These are phyloP conservation scores for Diaporthe citri DNA, from an alignment of 2,329 filamentous ascomycete species.

Conservation along the genomic window DNA sequence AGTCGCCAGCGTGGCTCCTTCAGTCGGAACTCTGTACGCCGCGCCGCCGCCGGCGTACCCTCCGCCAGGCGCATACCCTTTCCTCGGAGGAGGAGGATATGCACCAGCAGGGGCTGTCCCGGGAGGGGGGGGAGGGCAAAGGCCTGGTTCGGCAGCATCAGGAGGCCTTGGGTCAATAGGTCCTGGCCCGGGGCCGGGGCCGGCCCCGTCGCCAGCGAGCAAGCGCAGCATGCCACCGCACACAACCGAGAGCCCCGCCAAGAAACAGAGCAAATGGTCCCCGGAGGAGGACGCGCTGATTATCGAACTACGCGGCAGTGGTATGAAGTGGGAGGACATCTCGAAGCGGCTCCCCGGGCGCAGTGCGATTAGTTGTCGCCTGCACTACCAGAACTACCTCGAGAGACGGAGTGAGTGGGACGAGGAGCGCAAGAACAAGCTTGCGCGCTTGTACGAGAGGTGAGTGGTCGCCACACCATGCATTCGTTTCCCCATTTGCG, in stretches of 20 bases:
- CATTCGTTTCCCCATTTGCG: constrained; percentile 33
- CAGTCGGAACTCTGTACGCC: constrained; percentile 39
- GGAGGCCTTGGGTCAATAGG: constrained; percentile 25
- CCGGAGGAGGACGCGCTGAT: constrained; percentile 93
- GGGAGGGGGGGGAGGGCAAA: constrained; percentile 43
- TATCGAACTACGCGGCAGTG: constrained; percentile 88
- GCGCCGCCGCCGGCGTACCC: constrained; percentile 37
- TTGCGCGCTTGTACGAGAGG: constrained; percentile 95
- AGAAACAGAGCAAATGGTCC: constrained; percentile 98
- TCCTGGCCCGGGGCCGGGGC: constrained; percentile 31
- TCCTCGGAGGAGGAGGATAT: constrained; percentile 39
- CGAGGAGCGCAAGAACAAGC: constrained; percentile 97
- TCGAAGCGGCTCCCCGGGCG: constrained; percentile 90
- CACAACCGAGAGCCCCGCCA: constrained; percentile 77
- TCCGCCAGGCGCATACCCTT: constrained; percentile 36
- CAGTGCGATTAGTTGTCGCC: constrained; percentile 91
- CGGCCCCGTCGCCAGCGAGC: constrained; percentile 43
- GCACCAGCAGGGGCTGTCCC: constrained; percentile 30
- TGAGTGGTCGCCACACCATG: constrained; percentile 58
- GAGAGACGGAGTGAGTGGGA: constrained; percentile 96
- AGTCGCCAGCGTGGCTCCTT: constrained; percentile 36
- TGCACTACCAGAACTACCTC: constrained; percentile 98
- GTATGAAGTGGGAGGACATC: constrained; percentile 99
- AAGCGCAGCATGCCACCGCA: constrained; percentile 68
- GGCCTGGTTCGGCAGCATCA: constrained; percentile 43